Evolutionary conservation across 805 yeast genomes (phyloP), one percentile per base, ranked within the genome.

Genomic region (Ogataea angusta): DNA sequence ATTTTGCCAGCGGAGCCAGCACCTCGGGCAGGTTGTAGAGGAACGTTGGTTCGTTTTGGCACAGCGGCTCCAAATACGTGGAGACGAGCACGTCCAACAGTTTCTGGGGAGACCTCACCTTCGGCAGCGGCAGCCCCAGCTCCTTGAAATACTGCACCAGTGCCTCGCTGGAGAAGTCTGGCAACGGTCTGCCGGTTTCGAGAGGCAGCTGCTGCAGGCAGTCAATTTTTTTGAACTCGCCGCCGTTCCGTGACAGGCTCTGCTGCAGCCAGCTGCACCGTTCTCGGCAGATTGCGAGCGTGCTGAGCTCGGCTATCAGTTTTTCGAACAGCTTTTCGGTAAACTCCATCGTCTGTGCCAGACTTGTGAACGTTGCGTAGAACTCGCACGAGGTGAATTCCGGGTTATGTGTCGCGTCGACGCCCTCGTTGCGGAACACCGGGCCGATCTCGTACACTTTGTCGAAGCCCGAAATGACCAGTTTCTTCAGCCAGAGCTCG

Each of bases 321-420:
- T 84, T 59, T 2, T 49, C 44, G 30, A 89, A 71, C 40, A 90
- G 49, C 0, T 66, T 63, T 52, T 86, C 84, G 1, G 95, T 82
- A 24, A 81, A 52, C 0, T 41, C 43, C 73, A 88, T 84, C 43
- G 91, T 65, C 19, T 85, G 85, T 0, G 76, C 73, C 48, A 93
- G 64, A 8, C 75, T 68, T 0, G 83, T 78, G 56, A 74, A 89
- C 0, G 85, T 72, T 53, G 83, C 85, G 59, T 91, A 91, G 52
- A 88, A 85, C 59, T 91, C 99, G 57, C 96, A 80, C 2, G 88
- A 78, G 1, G 95, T 82, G 59, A 90, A 91, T 56, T 91, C 99
- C 0, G 96, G 95, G 62, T 91, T 93, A 60, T 91, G 99, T 0
- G 96, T 85, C 2, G 84, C 70, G 59, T 91, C 99, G 21, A 91